Percentiles rank a stretch among this genome's conserved stretches.
phyloP scores from a whole-genome alignment of 2,329 filamentous ascomycete genomes.

The Fusarium xyrophilum region DNA sequence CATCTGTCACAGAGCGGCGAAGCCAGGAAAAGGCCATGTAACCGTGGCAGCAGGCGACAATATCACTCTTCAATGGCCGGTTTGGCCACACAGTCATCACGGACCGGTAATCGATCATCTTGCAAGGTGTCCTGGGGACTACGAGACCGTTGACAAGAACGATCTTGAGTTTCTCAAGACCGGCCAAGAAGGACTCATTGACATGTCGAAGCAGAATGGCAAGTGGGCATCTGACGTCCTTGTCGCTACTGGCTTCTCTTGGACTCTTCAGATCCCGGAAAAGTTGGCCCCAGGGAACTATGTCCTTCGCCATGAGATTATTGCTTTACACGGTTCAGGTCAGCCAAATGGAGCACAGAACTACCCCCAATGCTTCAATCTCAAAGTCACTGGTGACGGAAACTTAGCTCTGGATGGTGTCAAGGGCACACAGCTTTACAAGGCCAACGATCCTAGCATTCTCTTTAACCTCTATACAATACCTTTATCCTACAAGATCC shows the following conservation, averaged over 20 bases:
- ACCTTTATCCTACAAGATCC: slow-evolving; percentile 38
- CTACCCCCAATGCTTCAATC: slow-evolving; percentile 60
- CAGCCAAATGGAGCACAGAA: slow-evolving; percentile 56
- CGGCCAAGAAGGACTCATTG: slow-evolving; percentile 59
- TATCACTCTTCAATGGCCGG: slow-evolving; percentile 53
- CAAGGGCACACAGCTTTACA: slow-evolving; percentile 43
- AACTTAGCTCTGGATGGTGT: slow-evolving; percentile 44
- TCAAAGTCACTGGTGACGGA: slow-evolving; percentile 53
- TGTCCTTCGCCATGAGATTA: slow-evolving; percentile 59
- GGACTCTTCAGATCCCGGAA: slow-evolving; percentile 46
- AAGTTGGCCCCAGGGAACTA: slow-evolving; percentile 51
- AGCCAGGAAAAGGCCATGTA: slow-evolving; percentile 48
- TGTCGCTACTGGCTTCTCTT: slow-evolving; percentile 48
- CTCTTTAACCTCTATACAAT: slow-evolving; percentile 45
- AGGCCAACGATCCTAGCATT: slow-evolving; percentile 43
- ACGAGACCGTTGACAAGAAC: slow-evolving; percentile 59
- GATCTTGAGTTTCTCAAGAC: slow-evolving; percentile 70
- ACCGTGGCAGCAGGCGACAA: slow-evolving; percentile 50
- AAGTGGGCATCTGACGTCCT: slow-evolving; percentile 51
- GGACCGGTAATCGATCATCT: slow-evolving; percentile 72
- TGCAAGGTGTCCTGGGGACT: slow-evolving; percentile 65
- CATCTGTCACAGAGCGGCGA: slow-evolving; percentile 54
- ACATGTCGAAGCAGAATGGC: slow-evolving; percentile 52
- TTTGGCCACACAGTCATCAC: too few species aligned
- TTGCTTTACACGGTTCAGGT: slow-evolving; percentile 54